Evolutionary conservation across 352 stramenopile species (phyloP), one percentile per base, ranked within the genome.

Genomic region (Pythium volutum): DNA sequence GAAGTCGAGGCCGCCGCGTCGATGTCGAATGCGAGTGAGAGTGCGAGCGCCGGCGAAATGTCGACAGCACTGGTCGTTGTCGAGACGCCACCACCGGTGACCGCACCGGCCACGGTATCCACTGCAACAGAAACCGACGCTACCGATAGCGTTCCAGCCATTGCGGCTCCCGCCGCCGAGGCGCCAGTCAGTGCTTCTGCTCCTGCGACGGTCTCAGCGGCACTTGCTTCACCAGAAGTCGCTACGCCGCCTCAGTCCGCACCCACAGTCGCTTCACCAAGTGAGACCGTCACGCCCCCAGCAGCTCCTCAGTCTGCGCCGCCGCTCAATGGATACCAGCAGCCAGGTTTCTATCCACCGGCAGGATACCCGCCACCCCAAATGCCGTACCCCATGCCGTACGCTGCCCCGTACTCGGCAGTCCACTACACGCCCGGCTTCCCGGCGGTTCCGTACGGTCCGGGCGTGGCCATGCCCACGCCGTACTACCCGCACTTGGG

Each of bases 1-100:
- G 62, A 69, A 43, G 59, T 62, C 27, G 62, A 57, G 14, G 54
- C 60, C 7, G 18, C 59, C 14, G 47, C 68, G 25, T 18, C 36
- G 8, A 7, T 18, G 8, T 54, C 43, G 20, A n/a, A 8, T 2
- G 43, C 43, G 22, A 29, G 22, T 7, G 42, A 8, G 4, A 31
- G 22, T 27, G 27, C 23, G 5, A 52, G 26, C 46, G 27, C 25
- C 27, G 9, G 45, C 20, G 71, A 80, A 14, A 49, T 81, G 38
- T 84, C 76, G 12, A 80, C 66, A 22, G 78, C 76, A 9, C 55
- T 88, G 22, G 78, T 88, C 33, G 62, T 85, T 2, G 74, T 88
- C 20, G 74, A 88, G 29, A 71, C 64, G 3, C 42, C 42, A 45
- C 8, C 50, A 23, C 8, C 50, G 18, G 23, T 38, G 23, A n/a